Percentiles rank a stretch among this genome's conserved stretches.
phyloP scores from a whole-genome alignment of 441 rosid species.

The Erodium moschatum region DNA sequence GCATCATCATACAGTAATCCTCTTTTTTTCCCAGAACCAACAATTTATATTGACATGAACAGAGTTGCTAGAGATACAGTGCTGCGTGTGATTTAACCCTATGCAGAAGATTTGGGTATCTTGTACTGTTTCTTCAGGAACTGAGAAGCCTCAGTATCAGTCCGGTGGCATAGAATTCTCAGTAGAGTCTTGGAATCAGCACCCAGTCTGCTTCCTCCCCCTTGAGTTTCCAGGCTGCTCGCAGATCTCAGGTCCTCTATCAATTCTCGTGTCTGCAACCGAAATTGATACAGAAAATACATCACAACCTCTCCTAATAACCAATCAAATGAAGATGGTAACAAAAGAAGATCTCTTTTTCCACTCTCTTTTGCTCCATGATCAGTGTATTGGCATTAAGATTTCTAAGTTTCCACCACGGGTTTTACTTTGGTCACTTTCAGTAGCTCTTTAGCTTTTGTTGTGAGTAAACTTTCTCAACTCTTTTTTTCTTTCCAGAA shows the following conservation, averaged over 20 bases:
- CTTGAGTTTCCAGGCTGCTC: slow-evolving; percentile 48
- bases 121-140: slow-evolving; percentile 91
- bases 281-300: neutral
- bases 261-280: slow-evolving; percentile 68
- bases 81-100: slow-evolving; percentile 7
- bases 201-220: slow-evolving; percentile 61
- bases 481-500: neutral
- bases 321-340: no score
- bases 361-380: neutral
- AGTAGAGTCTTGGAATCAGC: slow-evolving; percentile 69
- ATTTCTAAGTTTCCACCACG: neutral
- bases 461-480: neutral
- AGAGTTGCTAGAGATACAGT: neutral
- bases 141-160: slow-evolving; percentile 73
- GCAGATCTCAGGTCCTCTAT: slow-evolving; percentile 61
- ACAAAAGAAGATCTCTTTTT: no score
- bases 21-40: no score
- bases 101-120: slow-evolving; percentile 66
- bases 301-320: neutral
- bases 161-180: slow-evolving; percentile 73
- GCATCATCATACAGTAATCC: no score
- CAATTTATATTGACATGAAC: neutral
- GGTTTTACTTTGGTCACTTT: neutral
- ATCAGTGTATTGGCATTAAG: neutral
- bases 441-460: neutral